Conservation (phyloP, 371 early-diverging fungal genomes). For the Mortierella sp. region DNA sequence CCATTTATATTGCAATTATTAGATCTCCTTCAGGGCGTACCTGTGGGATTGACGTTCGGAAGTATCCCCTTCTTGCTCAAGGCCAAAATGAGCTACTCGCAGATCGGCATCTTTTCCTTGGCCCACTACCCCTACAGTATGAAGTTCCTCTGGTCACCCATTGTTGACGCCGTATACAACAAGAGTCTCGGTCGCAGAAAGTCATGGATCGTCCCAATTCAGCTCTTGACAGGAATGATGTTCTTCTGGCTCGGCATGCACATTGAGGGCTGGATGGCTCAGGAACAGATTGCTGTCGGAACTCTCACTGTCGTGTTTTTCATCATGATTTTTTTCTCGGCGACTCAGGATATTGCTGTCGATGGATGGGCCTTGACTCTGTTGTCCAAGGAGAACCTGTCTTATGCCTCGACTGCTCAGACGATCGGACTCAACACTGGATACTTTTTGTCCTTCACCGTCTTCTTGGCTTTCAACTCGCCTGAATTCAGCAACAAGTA, state of each 20-base stretch:
- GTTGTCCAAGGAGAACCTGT: constrained; percentile 88
- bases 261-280: constrained; percentile 82
- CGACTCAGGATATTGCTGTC: constrained; percentile 99
- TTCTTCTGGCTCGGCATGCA: constrained; percentile 84
- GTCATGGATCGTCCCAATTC: constrained; percentile 99
- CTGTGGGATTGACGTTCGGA: constrained; percentile 93
- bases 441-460: constrained; percentile 96
- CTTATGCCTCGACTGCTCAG: constrained; percentile 95
- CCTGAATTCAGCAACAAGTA: constrained; percentile 96
- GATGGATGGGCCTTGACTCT: constrained; percentile 98
- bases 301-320: constrained; percentile 81
- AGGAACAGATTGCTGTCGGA: constrained; percentile 74
- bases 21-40: constrained; percentile 96
- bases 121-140: constrained; percentile 95
- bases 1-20: constrained; percentile 5
- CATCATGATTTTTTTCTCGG: constrained; percentile 91
- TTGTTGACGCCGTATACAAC: constrained; percentile 92
- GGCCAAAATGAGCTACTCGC: constrained; percentile 88
- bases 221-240: constrained; percentile 81
- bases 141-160: constrained; percentile 96
- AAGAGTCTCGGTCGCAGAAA: constrained; percentile 91
- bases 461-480: constrained; percentile 95
- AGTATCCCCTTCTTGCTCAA: constrained; percentile 95
- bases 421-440: constrained; percentile 97
- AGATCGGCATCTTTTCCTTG: constrained; percentile 94